These are phyloP conservation scores for Solanum ahanhuiri DNA, from an alignment of 257 asterid genomes.

Conservation along the genomic window DNA sequence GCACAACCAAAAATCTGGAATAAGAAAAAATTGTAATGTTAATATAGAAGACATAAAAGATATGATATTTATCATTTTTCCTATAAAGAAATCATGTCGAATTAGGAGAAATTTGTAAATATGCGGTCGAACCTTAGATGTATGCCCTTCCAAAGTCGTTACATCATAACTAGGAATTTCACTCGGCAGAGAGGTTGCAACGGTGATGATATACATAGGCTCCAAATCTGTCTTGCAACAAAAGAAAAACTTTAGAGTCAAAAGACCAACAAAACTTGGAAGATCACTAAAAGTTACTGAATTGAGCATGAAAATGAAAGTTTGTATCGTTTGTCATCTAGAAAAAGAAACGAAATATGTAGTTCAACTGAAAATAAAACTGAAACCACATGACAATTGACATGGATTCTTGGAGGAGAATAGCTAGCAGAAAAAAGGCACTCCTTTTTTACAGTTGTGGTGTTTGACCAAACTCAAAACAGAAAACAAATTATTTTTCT, in stretches of 20 bases:
- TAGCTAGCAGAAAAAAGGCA: no score
- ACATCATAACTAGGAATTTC: constrained; percentile 22
- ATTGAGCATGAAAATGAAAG: background rate
- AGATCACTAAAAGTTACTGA: no score
- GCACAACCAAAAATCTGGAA: constrained; percentile 88
- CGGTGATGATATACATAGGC: no score
- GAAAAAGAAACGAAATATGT: background rate
- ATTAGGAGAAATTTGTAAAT: no score
- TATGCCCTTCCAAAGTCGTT: constrained; percentile 77
- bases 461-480: no score
- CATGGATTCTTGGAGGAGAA: no score
- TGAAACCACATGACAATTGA: background rate
- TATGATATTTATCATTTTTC: background rate
- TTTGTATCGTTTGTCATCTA: background rate
- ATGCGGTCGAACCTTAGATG: constrained; percentile 58
- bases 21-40: background rate
- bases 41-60: background rate
- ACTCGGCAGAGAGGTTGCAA: no score
- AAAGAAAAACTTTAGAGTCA: no score
- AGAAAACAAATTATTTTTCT: no score
- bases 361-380: background rate
- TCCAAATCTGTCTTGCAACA: no score
- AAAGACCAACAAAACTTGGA: no score
- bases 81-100: background rate
- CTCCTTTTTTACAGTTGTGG: no score